phyloP scores from a whole-genome alignment of 768 basidiomycete genomes.

The Xerocomellus chrysenteron region DNA sequence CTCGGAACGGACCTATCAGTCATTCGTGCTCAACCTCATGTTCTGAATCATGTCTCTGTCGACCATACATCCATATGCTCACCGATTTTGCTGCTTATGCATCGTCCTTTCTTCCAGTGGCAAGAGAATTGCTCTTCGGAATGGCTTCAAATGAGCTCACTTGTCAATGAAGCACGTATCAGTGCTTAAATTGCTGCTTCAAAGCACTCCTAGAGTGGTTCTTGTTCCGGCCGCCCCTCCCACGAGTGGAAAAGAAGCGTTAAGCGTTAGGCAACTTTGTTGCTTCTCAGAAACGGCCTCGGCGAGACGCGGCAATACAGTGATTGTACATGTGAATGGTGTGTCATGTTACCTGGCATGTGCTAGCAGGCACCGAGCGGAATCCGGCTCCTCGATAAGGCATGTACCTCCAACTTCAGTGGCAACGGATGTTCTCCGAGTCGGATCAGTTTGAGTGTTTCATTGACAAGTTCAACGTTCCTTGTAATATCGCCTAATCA shows the following conservation, averaged over 20 bases:
- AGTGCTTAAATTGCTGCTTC: not conserved
- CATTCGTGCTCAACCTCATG: not conserved
- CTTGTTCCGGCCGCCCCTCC: slow-evolving; percentile 17
- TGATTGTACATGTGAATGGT: not conserved
- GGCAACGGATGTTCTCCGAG: not conserved
- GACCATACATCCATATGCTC: not conserved
- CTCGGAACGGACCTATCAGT: not conserved
- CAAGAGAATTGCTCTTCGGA: slow-evolving; percentile 1
- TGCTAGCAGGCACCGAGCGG: slow-evolving; percentile 3
- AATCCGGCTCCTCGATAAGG: not conserved
- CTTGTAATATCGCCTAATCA: slow-evolving; percentile 27
- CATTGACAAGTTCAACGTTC: slow-evolving; percentile 14
- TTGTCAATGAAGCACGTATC: not conserved
- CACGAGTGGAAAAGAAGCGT: not conserved
- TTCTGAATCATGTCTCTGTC: not conserved
- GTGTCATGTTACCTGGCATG: slow-evolving; percentile 4
- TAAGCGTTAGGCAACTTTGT: slow-evolving; percentile 2
- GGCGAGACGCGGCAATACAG: slow-evolving; percentile 7
- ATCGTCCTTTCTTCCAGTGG: not conserved
- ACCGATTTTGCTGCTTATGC: no score
- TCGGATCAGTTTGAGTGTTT: slow-evolving; percentile 17
- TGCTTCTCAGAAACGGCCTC: slow-evolving; percentile 5
- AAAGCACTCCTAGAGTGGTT: not conserved
- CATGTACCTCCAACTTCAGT: not conserved
- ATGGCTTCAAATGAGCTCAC: not conserved